Conservation (phyloP, 2,329 filamentous ascomycete species). For the Coniosporium uncinatum region DNA sequence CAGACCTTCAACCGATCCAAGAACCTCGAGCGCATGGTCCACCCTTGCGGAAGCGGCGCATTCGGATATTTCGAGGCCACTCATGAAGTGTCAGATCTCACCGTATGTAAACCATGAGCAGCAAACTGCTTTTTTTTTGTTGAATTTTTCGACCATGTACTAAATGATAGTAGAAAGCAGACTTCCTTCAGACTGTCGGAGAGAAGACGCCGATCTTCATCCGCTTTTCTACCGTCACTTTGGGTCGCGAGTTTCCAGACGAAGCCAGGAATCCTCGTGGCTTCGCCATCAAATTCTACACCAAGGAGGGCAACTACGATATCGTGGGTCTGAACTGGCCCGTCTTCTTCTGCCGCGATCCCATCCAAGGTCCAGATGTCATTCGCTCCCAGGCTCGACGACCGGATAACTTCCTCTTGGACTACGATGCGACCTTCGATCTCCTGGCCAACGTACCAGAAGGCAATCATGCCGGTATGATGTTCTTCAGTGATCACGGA, state of each 20-base stretch:
- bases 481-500: conserved; percentile 45
- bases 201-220: conserved; percentile 36
- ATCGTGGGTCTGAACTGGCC: conserved; percentile 42
- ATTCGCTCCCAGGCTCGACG: conserved; percentile 39
- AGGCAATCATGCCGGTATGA: conserved; percentile 40
- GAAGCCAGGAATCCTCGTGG: conserved; percentile 39
- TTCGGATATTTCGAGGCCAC: conserved; percentile 42
- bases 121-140: too few species aligned
- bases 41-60: conserved; percentile 35
- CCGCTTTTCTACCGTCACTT: conserved; percentile 38
- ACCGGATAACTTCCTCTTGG: conserved; percentile 41
- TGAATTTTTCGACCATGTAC: conserved; percentile 2
- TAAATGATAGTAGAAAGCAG: conserved; percentile 21
- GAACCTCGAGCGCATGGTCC: conserved; percentile 37
- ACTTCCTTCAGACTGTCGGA: conserved; percentile 31
- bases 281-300: conserved; percentile 45
- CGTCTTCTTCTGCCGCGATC: conserved; percentile 43
- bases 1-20: conserved; percentile 52
- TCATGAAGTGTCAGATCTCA: conserved; percentile 24
- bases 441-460: conserved; percentile 42
- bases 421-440: conserved; percentile 42
- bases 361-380: conserved; percentile 39
- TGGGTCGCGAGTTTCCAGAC: conserved; percentile 36
- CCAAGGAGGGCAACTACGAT: conserved; percentile 42
- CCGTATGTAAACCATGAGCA: conserved; percentile 9